A percentile compares a stretch with the other conserved stretches of the same genome.
Evolutionary conservation across 2,329 filamentous ascomycete genomes (phyloP).

Genomic region (Orbilia quercus): DNA sequence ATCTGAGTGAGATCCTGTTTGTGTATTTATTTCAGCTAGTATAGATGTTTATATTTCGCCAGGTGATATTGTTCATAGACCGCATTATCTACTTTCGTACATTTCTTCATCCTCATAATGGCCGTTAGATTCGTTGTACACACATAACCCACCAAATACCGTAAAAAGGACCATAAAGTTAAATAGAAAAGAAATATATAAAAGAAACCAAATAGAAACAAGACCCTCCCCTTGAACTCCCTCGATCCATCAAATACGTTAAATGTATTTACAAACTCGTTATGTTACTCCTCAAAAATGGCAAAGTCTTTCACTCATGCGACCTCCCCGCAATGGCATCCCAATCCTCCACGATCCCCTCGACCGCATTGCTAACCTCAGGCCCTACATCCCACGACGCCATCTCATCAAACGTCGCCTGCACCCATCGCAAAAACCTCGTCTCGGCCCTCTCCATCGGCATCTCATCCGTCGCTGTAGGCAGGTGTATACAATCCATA

Average conservation of each 20-base stretch:
- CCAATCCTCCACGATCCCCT: conserved; percentile 49
- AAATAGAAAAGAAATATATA: neutral
- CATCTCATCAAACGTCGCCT: conserved; percentile 59
- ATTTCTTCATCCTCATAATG: neutral
- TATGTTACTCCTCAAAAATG: neutral
- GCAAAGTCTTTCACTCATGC: neutral
- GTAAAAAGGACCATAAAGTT: neutral
- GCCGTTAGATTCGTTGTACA: neutral
- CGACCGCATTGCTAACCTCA: conserved; percentile 55
- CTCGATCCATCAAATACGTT: neutral
- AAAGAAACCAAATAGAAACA: conserved; percentile 1
- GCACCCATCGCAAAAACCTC: conserved; percentile 60
- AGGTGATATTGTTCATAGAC: conserved; percentile 1
- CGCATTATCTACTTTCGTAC: neutral
- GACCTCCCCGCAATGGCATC: conserved; percentile 27
- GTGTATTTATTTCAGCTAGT: conserved; percentile 6
- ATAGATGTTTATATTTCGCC: neutral
- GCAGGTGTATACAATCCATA: conserved; percentile 56
- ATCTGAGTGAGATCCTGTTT: neutral
- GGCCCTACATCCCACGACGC: conserved; percentile 59
- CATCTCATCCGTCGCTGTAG: conserved; percentile 57
- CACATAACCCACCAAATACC: neutral
- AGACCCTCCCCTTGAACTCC: conserved; percentile 1
- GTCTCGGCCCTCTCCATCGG: conserved; percentile 58
- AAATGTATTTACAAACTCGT: conserved; percentile 6